These are phyloP conservation scores for Yamadazyma mexicana DNA, from an alignment of 1,139 yeast genomes.

Conservation along the genomic window DNA sequence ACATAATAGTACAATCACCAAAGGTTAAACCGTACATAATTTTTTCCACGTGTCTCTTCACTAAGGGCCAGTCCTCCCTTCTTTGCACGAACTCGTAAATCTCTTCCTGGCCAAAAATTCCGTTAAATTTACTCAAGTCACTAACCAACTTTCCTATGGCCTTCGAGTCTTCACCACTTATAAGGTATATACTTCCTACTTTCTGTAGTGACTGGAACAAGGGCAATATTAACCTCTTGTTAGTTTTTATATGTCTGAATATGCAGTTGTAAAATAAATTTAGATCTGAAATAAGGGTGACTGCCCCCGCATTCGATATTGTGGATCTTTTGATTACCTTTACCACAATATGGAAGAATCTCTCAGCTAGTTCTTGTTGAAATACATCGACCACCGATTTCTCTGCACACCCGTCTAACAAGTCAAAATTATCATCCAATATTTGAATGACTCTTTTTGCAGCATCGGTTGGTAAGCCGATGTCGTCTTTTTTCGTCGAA, in stretches of 20 bases:
- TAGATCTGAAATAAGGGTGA: constrained; percentile 70
- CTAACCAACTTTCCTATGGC: constrained; percentile 83
- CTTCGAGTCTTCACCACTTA: constrained; percentile 74
- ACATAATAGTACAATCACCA: constrained; percentile 57
- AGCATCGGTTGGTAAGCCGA: constrained; percentile 65
- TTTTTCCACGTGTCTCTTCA: constrained; percentile 80
- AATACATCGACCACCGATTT: constrained; percentile 86
- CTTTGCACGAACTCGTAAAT: constrained; percentile 89
- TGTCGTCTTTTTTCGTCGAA: constrained; percentile 4
- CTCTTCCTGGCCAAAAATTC: constrained; percentile 89
- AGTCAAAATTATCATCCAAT: constrained; percentile 69
- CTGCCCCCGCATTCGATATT: constrained; percentile 80
- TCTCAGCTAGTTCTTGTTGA: constrained; percentile 88
- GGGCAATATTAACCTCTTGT: constrained; percentile 69
- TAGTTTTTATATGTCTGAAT: constrained; percentile 50
- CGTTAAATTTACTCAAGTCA: constrained; percentile 83
- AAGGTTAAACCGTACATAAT: constrained; percentile 91
- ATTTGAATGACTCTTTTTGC: constrained; percentile 63
- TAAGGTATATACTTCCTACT: constrained; percentile 78
- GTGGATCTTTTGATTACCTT: constrained; percentile 68
- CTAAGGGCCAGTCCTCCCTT: constrained; percentile 80
- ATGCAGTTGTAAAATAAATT: constrained; percentile 77
- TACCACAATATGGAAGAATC: constrained; percentile 76
- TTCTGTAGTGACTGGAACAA: constrained; percentile 80
- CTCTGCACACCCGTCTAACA: constrained; percentile 83